These are phyloP conservation scores for Echinosophora koreensis DNA, from an alignment of 306 rosid genomes.

Conservation along the genomic window DNA sequence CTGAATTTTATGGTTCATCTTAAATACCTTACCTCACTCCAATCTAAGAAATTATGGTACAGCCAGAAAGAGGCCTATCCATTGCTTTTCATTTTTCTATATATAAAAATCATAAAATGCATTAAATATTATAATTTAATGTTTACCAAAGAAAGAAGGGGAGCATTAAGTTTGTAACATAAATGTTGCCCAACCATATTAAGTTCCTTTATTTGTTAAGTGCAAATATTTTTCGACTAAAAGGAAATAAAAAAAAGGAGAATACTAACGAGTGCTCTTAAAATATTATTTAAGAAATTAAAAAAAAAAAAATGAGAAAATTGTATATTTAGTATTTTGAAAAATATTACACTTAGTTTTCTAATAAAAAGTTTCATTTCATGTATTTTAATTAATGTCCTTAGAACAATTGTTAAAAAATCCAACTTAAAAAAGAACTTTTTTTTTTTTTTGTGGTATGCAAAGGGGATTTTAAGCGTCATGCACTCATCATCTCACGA, in stretches of 20 bases:
- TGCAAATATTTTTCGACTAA: neutral
- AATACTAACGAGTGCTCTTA: no score
- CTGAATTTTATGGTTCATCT: slow-evolving; percentile 52
- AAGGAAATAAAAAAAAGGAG: no score
- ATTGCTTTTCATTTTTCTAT: neutral
- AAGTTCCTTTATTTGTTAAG: neutral
- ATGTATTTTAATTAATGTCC: no score
- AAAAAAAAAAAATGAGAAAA: no score
- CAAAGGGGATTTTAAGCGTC: neutral
- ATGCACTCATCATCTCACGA: neutral
- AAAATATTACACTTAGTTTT: no score
- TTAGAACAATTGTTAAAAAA: no score
- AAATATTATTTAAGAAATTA: no score
- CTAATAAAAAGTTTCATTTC: no score
- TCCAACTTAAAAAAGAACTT: no score
- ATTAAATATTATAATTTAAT: slow-evolving; percentile 31
- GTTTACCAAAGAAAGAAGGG: slow-evolving; percentile 43
- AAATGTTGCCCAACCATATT: slow-evolving; percentile 38
- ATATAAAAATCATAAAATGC: neutral
- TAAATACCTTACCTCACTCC: slow-evolving; percentile 49
- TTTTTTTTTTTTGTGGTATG: no score
- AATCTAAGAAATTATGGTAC: slow-evolving; percentile 7
- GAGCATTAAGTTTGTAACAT: slow-evolving; percentile 37
- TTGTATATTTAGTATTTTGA: no score
- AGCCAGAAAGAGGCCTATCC: neutral